Base-by-base conservation (phyloP, 495 filamentous ascomycete species). In the Penicillium salamii region DNA sequence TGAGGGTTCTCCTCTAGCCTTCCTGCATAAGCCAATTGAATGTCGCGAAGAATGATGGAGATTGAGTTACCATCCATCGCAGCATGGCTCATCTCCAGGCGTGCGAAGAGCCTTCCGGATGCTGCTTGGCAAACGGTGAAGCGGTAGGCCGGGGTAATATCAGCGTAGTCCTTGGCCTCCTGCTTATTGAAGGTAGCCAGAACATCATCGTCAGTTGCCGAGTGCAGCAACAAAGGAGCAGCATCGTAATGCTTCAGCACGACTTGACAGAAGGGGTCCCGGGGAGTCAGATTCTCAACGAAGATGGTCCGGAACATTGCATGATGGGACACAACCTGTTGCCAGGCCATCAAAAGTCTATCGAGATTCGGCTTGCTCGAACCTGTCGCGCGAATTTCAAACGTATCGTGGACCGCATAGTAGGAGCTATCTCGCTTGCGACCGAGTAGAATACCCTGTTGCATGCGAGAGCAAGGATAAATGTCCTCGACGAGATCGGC, bases 391-490 rank as follows among this genome's bases (percentile, higher is more conserved):
- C 65, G 74, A 20, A 88, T 74, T 48, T 84, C 78, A 50, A 82
- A 85, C 1, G 83, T 84, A 40, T 75, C 79, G 45, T 83, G 75
- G 3, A 82, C 71, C 14, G 80, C 79, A 54, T 85, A 88, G 36
- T 79, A 71, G 5, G 78, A 78, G 12, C 74, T 75, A 36, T 81
- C 68, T 26, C 80, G 68, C 20, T 76, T 67, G 9, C 79, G 80
- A 42, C 81, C 82, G 29, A 86, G 76, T 7, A 89, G 57, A 15
- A 89, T 79, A 28, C 78, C 84, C 53, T 86, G 78, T 53, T 90
- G 86, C 58, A 86, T 82, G 2, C 78, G 78, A 7, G 85, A 84
- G 46, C 80, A 85, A 3, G 83, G 84, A 49, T 87, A 88, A 15
- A 78, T 76, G 44, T 84, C 79, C 58, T 89, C 79, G 6, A 82